These are phyloP conservation scores for Verbascum thapsus DNA, from an alignment of 257 asterid genomes.

Conservation along the genomic window DNA sequence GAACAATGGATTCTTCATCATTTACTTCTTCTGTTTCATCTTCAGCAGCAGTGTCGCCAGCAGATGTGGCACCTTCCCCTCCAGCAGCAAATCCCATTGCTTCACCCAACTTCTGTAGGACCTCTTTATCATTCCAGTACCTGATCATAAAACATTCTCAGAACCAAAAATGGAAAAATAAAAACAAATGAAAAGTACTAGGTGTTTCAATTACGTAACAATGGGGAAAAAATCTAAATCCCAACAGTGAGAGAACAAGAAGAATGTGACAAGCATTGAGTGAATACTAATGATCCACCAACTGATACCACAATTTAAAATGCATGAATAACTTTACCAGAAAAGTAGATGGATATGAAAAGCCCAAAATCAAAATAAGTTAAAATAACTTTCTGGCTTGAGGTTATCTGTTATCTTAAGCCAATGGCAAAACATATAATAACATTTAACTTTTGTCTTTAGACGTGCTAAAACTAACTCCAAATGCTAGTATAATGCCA, in stretches of 20 bases:
- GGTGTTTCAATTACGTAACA: conserved; percentile 6
- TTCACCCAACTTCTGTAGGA: conserved; percentile 84
- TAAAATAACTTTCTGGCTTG: too few species aligned
- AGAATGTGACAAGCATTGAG: too few species aligned
- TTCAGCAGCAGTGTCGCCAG: conserved; percentile 54
- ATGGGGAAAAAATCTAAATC: background rate
- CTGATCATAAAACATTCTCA: conserved; percentile 39
- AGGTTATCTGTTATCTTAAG: too few species aligned
- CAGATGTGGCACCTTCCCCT: conserved; percentile 71
- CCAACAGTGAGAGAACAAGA: background rate
- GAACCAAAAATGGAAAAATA: conserved; percentile 11
- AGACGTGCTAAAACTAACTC: too few species aligned
- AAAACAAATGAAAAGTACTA: too few species aligned
- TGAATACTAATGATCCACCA: too few species aligned
- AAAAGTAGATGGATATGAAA: too few species aligned
- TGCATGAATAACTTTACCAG: too few species aligned
- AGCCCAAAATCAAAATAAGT: too few species aligned
- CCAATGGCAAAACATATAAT: background rate
- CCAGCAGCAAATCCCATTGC: conserved; percentile 88
- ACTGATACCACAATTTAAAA: too few species aligned
- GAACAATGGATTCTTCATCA: conserved; percentile 91
- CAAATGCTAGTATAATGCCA: too few species aligned
- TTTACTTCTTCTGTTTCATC: conserved; percentile 75
- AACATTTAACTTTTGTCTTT: background rate
- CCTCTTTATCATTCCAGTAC: conserved; percentile 92